A percentile compares a stretch with the other conserved stretches of the same genome.
phyloP scores from a whole-genome alignment of 768 basidiomycete genomes.

The Trametes cubensis region DNA sequence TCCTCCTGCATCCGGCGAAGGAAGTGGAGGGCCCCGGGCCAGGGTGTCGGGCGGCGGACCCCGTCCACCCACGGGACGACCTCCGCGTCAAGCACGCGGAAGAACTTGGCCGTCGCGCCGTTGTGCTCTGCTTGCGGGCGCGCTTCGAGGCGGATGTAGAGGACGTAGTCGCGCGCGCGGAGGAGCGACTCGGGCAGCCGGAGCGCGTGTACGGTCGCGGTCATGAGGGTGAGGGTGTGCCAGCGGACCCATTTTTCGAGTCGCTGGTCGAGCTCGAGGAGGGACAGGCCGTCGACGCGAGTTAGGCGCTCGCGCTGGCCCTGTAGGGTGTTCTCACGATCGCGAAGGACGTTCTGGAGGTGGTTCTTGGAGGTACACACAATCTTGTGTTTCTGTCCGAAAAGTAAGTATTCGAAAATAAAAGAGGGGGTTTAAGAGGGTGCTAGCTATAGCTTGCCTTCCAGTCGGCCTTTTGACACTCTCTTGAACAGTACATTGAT shows the following conservation, averaged over 20 bases:
- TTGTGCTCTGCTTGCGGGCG: conserved; percentile 30
- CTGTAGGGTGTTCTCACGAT: conserved; percentile 14
- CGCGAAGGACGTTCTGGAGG: too few relatives aligned
- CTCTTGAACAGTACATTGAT: conserved; percentile 30
- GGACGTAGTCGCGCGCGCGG: conserved; percentile 28
- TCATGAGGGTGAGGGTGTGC: conserved; percentile 35
- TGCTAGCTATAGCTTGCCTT: too few relatives aligned
- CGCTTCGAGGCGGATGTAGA: conserved; percentile 23
- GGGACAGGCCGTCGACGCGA: conserved; percentile 30
- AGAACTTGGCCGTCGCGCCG: conserved; percentile 31
- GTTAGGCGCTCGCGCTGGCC: conserved; percentile 19
- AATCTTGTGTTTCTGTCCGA: too few relatives aligned
- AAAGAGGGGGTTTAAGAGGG: too few relatives aligned
- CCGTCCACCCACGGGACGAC: conserved; percentile 30
- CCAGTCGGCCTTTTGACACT: conserved; percentile 33
- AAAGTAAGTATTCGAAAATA: too few relatives aligned
- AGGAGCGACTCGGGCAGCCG: conserved; percentile 32
- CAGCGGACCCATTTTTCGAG: conserved; percentile 40
- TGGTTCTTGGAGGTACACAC: too few relatives aligned
- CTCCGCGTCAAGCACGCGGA: conserved; percentile 32
- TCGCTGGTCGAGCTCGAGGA: conserved; percentile 36
- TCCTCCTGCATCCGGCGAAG: conserved; percentile 32
- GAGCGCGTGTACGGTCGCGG: conserved; percentile 36
- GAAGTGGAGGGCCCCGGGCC: too few relatives aligned
- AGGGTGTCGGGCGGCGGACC: conserved; percentile 25